Conservation (phyloP, 768 basidiomycete genomes). For the Daedaleopsis nitida region DNA sequence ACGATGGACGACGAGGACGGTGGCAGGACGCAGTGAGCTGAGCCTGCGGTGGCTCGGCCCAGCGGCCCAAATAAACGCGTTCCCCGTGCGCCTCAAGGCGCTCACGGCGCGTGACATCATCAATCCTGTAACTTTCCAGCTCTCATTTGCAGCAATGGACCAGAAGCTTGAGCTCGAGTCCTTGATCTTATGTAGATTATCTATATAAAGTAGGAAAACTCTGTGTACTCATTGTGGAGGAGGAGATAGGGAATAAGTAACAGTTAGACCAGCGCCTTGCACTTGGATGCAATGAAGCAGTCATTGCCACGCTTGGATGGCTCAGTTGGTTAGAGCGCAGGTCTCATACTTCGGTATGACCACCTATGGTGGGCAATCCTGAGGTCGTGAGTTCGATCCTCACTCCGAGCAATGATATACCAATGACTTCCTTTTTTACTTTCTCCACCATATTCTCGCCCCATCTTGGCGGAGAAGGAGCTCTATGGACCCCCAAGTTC, state of each 20-base stretch:
- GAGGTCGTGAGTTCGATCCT: conserved; percentile 24
- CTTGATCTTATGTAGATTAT: no score
- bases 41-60: background rate
- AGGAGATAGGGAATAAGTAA: background rate
- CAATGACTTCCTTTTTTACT: no score
- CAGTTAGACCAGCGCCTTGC: background rate
- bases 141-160: no score
- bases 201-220: no score
- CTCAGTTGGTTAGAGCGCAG: conserved; percentile 27
- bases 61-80: conserved; percentile 5
- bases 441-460: no score
- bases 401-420: conserved; percentile 15
- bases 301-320: conserved; percentile 10
- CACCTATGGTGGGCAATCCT: conserved; percentile 14
- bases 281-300: background rate
- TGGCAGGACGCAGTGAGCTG: background rate
- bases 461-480: no score
- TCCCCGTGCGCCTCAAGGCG: conserved; percentile 1
- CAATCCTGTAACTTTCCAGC: no score
- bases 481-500: no score
- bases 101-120: conserved; percentile 9
- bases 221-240: background rate
- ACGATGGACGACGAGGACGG: background rate
- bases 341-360: conserved; percentile 22
- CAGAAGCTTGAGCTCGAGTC: no score